Base-by-base conservation (phyloP, 2,329 filamentous ascomycete species). In the Microdochium trichocladiopsis region DNA sequence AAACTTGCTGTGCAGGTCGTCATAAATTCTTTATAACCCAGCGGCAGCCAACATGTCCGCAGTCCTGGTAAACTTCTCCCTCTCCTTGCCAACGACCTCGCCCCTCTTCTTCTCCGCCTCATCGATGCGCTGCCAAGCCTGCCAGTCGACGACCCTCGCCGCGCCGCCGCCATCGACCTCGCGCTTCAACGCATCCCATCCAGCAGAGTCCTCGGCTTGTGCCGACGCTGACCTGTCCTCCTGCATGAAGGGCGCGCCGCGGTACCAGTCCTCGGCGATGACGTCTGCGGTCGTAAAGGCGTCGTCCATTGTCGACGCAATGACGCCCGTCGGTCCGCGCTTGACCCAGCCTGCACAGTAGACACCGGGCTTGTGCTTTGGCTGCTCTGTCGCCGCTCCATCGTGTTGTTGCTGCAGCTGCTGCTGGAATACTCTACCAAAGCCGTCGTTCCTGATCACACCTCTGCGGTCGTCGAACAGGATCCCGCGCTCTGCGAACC, bases 331-430 rank as follows among this genome's bases (percentile, higher is more conserved):
- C 0, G 94, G 93, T 0, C 94, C 94, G 33, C 87, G 82, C 72
- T 97, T 97, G 10, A 96, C 91, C 94, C 94, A 99, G 0, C 94
- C 94, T 16, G 93, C 88, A 58, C 91, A 95, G 70, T 99, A 99
- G 25, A 96, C 69, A 0, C 93, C 90, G 0, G 86, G 82, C 62
- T 66, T 80, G 63, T 58, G 73, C 62, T 55, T 77, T 69, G 58
- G 73, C 60, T 50, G 75, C 61, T 54, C n/a, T n/a, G n/a, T n/a
- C n/a, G n/a, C n/a, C n/a, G 67, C 57, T 58, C 67, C 57, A 64
- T 55, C 57, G 64, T 60, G 18, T 55, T 37, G 50, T 61, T 43
- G 55, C 61, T 54, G 52, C 63, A 61, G 12, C 57, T 69, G 43
- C 60, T 59, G 73, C 62, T 61, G 73, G 52, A 66, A 66, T 21